Conservation (phyloP, 2,329 filamentous ascomycete species). For the Arachnopeziza araneosa region DNA sequence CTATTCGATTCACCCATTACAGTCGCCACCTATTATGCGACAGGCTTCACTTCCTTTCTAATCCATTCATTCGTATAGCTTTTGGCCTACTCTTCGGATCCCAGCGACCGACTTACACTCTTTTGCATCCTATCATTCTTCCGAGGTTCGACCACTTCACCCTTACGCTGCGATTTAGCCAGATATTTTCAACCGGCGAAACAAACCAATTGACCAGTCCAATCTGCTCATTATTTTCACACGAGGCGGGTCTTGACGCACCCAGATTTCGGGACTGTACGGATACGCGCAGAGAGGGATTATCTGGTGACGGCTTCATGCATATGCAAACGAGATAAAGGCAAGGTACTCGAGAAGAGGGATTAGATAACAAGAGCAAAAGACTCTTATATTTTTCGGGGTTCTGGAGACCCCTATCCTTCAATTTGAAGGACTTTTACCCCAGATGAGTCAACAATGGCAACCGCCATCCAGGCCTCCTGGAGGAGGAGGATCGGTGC, state of each 20-base stretch:
- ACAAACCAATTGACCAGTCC: background rate
- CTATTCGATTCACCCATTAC: background rate
- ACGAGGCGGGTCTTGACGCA: slow-evolving; percentile 4
- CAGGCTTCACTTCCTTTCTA: slow-evolving; percentile 3
- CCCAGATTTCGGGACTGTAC: slow-evolving; percentile 4
- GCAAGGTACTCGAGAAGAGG: slow-evolving; percentile 16
- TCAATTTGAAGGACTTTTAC: background rate
- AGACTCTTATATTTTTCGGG: background rate
- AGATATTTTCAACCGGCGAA: background rate
- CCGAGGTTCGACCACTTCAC: slow-evolving; percentile 20
- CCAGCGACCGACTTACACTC: slow-evolving; percentile 27
- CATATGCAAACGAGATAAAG: slow-evolving; percentile 26
- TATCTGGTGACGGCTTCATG: slow-evolving; percentile 26
- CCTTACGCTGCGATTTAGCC: background rate
- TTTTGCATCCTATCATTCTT: slow-evolving; percentile 21
- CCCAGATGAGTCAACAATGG: slow-evolving; percentile 28
- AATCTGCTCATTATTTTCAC: slow-evolving; percentile 4
- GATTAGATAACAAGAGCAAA: slow-evolving; percentile 13
- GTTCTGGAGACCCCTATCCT: background rate
- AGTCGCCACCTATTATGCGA: slow-evolving; percentile 17
- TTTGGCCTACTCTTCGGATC: slow-evolving; percentile 20
- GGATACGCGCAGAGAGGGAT: slow-evolving; percentile 16
- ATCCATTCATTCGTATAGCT: slow-evolving; percentile 16
- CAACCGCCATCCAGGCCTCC: slow-evolving; percentile 11
- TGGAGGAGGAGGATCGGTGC: slow-evolving; percentile 41